Percentiles rank a stretch among this genome's conserved stretches.
Evolutionary conservation across 345 rosid species (phyloP).

Genomic region (Psidium friedrichsthalianum): DNA sequence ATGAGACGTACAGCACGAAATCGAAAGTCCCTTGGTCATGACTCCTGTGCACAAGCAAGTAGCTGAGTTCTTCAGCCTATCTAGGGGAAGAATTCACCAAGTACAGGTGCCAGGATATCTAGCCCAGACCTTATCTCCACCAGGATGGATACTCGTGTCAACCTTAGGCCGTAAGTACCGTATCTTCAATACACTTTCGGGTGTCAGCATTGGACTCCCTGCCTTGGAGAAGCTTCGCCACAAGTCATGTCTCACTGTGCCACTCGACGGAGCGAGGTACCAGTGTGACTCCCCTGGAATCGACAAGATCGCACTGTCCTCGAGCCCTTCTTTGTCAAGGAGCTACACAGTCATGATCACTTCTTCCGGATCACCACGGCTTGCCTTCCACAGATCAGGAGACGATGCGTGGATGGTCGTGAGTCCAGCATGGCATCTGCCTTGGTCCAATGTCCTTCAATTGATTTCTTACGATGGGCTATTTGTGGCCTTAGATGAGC

Average conservation of each 20-base stretch:
- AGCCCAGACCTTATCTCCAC: background rate
- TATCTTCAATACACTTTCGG: background rate
- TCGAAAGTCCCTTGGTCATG: background rate
- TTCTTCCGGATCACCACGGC: background rate
- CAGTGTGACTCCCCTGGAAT: background rate
- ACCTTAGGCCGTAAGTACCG: background rate
- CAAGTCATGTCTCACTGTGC: background rate
- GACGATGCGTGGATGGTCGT: background rate
- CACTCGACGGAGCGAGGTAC: too few relatives aligned
- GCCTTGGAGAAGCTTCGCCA: background rate
- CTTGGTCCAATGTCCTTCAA: background rate
- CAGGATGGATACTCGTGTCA: background rate
- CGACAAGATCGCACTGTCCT: background rate
- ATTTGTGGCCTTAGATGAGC: background rate
- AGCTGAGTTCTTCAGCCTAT: background rate
- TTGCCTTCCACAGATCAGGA: background rate
- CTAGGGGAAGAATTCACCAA: background rate
- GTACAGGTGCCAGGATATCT: background rate
- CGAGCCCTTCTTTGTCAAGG: background rate
- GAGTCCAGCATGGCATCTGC: background rate
- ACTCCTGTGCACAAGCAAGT: background rate
- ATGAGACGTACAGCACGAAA: background rate
- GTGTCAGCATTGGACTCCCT: background rate
- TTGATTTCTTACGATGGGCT: background rate
- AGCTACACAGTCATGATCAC: background rate